Evolutionary conservation across 257 asterid species (phyloP).

Genomic region (Prunella vulgaris): DNA sequence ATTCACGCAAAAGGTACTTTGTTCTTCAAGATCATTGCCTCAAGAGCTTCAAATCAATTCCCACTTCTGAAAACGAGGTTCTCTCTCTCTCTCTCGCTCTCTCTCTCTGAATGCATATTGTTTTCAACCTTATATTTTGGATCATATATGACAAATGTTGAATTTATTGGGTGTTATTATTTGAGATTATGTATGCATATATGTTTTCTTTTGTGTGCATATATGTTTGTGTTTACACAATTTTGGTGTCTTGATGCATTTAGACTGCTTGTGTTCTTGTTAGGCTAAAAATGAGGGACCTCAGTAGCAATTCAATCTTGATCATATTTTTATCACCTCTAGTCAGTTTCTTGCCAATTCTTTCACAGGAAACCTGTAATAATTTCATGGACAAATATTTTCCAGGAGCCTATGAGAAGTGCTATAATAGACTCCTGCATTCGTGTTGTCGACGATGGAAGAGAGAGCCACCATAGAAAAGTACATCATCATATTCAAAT

Average conservation of each 20-base stretch:
- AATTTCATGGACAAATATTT: neutral
- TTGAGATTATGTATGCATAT: neutral
- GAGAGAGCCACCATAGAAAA: slow-evolving; percentile 63
- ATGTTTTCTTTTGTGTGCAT: neutral
- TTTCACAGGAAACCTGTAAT: neutral
- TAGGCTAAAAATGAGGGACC: neutral
- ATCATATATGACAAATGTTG: too few relatives aligned
- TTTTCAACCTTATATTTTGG: neutral
- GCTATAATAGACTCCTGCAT: slow-evolving; percentile 90
- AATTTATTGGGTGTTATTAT: too few relatives aligned
- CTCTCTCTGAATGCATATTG: neutral
- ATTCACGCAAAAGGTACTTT: slow-evolving; percentile 82
- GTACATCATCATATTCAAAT: slow-evolving; percentile 24
- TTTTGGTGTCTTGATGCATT: neutral
- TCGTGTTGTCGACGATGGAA: slow-evolving; percentile 80
- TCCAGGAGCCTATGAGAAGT: slow-evolving; percentile 77
- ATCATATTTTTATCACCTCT: too few relatives aligned
- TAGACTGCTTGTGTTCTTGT: neutral
- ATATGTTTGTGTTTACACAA: too few relatives aligned
- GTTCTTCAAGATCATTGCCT: slow-evolving; percentile 78
- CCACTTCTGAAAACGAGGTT: slow-evolving; percentile 62
- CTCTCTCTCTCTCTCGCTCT: too few relatives aligned
- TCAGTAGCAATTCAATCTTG: neutral
- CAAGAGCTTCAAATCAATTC: slow-evolving; percentile 76
- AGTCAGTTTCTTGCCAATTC: neutral